Evolutionary conservation across 2,329 filamentous ascomycete genomes (phyloP).

Genomic region (Calonectria fujianensis): DNA sequence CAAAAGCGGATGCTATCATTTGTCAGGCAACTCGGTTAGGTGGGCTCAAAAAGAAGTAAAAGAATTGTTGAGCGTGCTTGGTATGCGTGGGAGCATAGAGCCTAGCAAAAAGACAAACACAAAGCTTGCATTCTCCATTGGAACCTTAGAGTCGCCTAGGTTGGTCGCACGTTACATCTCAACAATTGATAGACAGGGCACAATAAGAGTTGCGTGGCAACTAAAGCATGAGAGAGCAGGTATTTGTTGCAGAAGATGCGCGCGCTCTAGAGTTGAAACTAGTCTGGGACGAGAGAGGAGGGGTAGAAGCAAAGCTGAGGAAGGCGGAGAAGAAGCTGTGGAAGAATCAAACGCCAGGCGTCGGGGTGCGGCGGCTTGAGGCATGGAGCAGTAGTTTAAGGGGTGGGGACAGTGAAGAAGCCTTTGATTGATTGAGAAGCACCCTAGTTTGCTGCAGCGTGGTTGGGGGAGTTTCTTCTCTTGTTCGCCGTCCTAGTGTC

Average conservation of each 20-base stretch:
- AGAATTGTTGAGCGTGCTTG: constrained; percentile 14
- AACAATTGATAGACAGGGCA: constrained; percentile 12
- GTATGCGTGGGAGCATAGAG: constrained; percentile 7
- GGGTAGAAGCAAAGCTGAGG: constrained; percentile 31
- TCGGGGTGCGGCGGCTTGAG: constrained; percentile 1
- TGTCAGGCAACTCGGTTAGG: constrained; percentile 1
- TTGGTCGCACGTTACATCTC: constrained; percentile 11
- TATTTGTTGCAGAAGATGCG: constrained; percentile 1
- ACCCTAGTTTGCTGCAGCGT: background rate
- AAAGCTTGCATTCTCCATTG: constrained; percentile 14
- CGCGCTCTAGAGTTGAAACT: constrained; percentile 41
- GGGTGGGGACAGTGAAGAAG: background rate
- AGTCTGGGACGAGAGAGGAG: constrained; percentile 37
- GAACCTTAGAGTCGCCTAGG: constrained; percentile 24
- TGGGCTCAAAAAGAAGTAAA: background rate
- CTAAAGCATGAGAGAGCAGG: constrained; percentile 17
- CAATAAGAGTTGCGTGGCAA: constrained; percentile 24
- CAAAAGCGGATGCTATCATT: constrained; percentile 13
- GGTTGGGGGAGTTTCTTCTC: background rate
- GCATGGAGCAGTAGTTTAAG: constrained; percentile 1
- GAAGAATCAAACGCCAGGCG: constrained; percentile 28
- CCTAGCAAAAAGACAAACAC: constrained; percentile 23
- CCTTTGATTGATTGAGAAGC: constrained; percentile 21
- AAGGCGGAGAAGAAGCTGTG: constrained; percentile 33
- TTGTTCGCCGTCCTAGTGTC: background rate